Conservation (phyloP, 2,329 filamentous ascomycete genomes). For the Botryotinia calthae region DNA sequence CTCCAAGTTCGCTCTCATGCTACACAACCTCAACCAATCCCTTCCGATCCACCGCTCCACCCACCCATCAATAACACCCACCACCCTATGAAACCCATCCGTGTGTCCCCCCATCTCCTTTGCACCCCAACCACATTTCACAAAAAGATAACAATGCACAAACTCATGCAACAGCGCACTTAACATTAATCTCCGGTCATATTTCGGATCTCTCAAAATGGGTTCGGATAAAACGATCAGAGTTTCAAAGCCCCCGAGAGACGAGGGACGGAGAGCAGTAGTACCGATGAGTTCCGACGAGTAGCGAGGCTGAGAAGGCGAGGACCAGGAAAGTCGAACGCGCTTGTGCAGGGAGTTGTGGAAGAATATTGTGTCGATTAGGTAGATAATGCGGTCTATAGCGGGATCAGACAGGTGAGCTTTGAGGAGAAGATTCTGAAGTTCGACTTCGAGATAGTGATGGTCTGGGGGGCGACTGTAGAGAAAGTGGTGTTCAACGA, state of each 20-base stretch:
- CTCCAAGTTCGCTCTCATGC: slow-evolving; percentile 61
- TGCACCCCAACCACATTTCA: slow-evolving; percentile 58
- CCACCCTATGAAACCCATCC: slow-evolving; percentile 57
- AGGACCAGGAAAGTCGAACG: slow-evolving; percentile 61
- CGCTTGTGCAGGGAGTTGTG: slow-evolving; percentile 53
- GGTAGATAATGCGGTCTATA: slow-evolving; percentile 53
- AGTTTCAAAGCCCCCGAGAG: slow-evolving; percentile 55
- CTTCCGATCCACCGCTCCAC: slow-evolving; percentile 49
- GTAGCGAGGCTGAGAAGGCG: slow-evolving; percentile 47
- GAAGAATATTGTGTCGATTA: slow-evolving; percentile 64
- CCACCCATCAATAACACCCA: slow-evolving; percentile 59
- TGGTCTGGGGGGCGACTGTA: slow-evolving; percentile 21
- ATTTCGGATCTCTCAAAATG: slow-evolving; percentile 50
- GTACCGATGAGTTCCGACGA: slow-evolving; percentile 58
- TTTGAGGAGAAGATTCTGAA: slow-evolving; percentile 5
- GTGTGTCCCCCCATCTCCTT: slow-evolving; percentile 58
- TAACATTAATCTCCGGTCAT: slow-evolving; percentile 60
- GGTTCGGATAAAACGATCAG: slow-evolving; percentile 60
- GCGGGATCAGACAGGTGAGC: background rate
- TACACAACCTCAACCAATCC: slow-evolving; percentile 53
- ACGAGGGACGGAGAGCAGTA: slow-evolving; percentile 52
- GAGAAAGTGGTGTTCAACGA: slow-evolving; percentile 29
- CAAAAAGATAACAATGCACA: slow-evolving; percentile 65
- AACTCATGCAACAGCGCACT: slow-evolving; percentile 65
- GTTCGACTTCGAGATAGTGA: slow-evolving; percentile 24